Evolutionary conservation across 768 basidiomycete genomes (phyloP).

Genomic region (Crepidotus variabilis): DNA sequence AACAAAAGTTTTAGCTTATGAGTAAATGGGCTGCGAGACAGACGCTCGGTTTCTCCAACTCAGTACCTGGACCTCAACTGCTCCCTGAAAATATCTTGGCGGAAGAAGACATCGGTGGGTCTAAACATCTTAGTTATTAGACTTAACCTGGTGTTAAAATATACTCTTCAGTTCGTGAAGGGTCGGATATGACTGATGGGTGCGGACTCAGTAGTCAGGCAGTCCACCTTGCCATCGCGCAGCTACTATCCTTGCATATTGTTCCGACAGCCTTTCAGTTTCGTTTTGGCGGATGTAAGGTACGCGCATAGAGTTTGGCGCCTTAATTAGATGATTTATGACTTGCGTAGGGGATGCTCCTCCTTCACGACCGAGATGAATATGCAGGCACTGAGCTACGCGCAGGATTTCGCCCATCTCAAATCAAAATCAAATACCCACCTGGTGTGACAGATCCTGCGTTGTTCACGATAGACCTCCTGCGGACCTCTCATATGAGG

Average conservation of each 20-base stretch:
- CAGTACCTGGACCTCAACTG: constrained; percentile 51
- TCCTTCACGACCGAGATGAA: constrained; percentile 5
- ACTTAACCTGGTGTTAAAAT: neutral
- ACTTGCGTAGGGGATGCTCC: constrained; percentile 5
- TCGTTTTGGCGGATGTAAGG: constrained; percentile 46
- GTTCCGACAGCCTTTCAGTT: constrained; percentile 48
- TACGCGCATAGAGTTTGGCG: constrained; percentile 11
- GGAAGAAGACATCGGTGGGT: constrained; percentile 44
- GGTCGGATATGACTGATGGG: constrained; percentile 55
- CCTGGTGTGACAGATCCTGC: constrained; percentile 24
- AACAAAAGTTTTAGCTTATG: constrained; percentile 37
- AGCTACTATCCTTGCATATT: constrained; percentile 26
- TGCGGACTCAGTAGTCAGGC: constrained; percentile 40
- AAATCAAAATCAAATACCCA: neutral
- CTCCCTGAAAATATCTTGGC: constrained; percentile 27
- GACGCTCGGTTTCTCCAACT: constrained; percentile 59
- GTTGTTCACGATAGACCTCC: constrained; percentile 45
- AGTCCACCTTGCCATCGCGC: constrained; percentile 26
- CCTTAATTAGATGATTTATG: neutral
- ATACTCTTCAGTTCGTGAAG: constrained; percentile 9
- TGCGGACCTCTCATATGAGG: constrained; percentile 45
- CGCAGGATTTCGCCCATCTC: neutral
- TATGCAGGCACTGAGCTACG: neutral
- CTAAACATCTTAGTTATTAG: constrained; percentile 4
- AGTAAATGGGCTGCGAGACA: constrained; percentile 63